phyloP scores from a whole-genome alignment of 495 filamentous ascomycete genomes.

The Letharia lupina region DNA sequence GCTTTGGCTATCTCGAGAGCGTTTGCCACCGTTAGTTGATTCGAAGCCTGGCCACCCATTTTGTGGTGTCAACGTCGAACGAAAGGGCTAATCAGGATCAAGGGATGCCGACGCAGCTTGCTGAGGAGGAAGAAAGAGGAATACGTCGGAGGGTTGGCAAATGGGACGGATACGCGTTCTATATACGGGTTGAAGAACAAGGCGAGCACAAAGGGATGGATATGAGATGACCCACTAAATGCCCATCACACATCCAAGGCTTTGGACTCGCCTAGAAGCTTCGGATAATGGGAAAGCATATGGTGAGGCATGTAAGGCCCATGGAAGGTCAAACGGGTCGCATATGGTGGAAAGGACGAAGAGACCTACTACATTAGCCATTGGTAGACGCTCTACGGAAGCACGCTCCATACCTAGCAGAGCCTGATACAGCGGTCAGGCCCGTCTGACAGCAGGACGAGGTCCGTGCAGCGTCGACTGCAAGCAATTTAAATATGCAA shows the following conservation, averaged over 20 bases:
- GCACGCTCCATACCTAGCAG: constrained; percentile 7
- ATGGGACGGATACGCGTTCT: background rate
- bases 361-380: background rate
- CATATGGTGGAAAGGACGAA: background rate
- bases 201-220: background rate
- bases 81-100: background rate
- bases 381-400: constrained; percentile 7
- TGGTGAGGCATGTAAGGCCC: background rate
- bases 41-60: constrained; percentile 15
- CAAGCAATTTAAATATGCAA: background rate
- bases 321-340: background rate
- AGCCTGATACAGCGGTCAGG: background rate
- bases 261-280: constrained; percentile 7
- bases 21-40: constrained; percentile 35
- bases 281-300: constrained; percentile 3
- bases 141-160: background rate
- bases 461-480: constrained; percentile 1
- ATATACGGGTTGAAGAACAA: background rate
- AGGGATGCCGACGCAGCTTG: background rate
- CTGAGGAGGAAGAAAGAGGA: background rate
- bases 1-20: constrained; percentile 63
- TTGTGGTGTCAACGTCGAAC: background rate
- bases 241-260: background rate
- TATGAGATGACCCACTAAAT: constrained; percentile 5
- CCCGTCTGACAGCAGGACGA: constrained; percentile 3